These are phyloP conservation scores for Sarocladiaceae sp. DNA, from an alignment of 2,329 filamentous ascomycete species.

Conservation along the genomic window DNA sequence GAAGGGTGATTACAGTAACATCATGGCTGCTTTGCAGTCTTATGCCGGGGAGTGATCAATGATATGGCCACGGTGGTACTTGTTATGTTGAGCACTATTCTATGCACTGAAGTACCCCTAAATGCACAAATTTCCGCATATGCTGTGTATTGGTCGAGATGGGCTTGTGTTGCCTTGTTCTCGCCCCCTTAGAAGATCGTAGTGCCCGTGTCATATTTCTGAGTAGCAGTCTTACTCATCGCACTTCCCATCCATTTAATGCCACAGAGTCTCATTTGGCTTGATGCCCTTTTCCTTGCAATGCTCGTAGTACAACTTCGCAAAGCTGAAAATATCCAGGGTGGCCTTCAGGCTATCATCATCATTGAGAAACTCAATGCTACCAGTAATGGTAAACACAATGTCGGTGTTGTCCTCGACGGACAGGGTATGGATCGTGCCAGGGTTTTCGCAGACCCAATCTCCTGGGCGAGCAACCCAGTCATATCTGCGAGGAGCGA, in stretches of 20 bases:
- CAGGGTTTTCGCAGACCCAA: conserved; percentile 21
- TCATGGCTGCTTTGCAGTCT: too few relatives aligned
- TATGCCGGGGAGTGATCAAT: too few relatives aligned
- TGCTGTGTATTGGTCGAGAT: too few relatives aligned
- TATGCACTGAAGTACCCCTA: too few relatives aligned
- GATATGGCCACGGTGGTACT: too few relatives aligned
- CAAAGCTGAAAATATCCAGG: conserved; percentile 20
- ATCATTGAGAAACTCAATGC: conserved; percentile 21
- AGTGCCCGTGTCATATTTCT: neutral
- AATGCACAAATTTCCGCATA: too few relatives aligned
- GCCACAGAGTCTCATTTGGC: conserved; percentile 14
- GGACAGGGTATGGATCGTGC: conserved; percentile 19
- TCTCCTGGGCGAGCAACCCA: conserved; percentile 20
- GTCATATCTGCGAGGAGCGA: conserved; percentile 16
- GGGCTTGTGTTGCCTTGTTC: too few relatives aligned
- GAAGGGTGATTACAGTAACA: too few relatives aligned
- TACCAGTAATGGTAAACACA: conserved; percentile 20
- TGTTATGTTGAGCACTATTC: too few relatives aligned
- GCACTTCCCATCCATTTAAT: conserved; percentile 9
- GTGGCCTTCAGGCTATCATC: conserved; percentile 19
- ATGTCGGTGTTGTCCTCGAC: conserved; percentile 19
- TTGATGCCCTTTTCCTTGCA: conserved; percentile 14
- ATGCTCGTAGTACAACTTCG: conserved; percentile 14
- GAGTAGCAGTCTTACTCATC: neutral
- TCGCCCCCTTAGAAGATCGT: neutral